Evolutionary conservation across 1,139 yeast species (phyloP).

Genomic region (Kazachstania sp.): DNA sequence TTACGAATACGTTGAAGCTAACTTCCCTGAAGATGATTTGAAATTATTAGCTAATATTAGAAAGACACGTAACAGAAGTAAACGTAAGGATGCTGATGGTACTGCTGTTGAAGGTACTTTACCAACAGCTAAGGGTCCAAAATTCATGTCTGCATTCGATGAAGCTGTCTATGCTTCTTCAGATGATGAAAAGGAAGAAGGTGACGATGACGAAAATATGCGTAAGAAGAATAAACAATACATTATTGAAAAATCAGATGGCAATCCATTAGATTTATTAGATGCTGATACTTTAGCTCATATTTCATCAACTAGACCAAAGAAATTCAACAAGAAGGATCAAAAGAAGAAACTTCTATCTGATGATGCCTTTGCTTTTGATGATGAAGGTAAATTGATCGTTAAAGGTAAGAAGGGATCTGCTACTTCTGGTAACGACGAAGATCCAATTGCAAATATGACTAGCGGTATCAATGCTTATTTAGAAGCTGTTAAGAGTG

Average conservation of each 20-base stretch:
- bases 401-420: constrained; percentile 34
- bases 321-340: constrained; percentile 42
- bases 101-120: constrained; percentile 24
- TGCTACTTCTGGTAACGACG: constrained; percentile 32
- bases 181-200: constrained; percentile 33
- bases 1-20: constrained; percentile 62
- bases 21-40: constrained; percentile 83
- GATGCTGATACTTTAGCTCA: constrained; percentile 80
- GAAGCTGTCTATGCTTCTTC: constrained; percentile 49
- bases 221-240: constrained; percentile 39
- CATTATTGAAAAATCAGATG: constrained; percentile 62
- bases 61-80: constrained; percentile 76
- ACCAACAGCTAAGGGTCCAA: constrained; percentile 28
- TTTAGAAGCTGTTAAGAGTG: constrained; percentile 84
- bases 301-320: constrained; percentile 78
- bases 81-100: constrained; percentile 50
- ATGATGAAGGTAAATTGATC: constrained; percentile 49
- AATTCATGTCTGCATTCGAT: constrained; percentile 76
- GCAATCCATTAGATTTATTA: constrained; percentile 80
- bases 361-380: constrained; percentile 46
- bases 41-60: constrained; percentile 78
- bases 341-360: constrained; percentile 37
- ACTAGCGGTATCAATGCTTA: constrained; percentile 75
- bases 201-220: constrained; percentile 19
- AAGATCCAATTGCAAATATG: constrained; percentile 42